Evolutionary conservation across 2,329 filamentous ascomycete genomes (phyloP), one percentile per base, ranked within the genome.

Genomic region (Microdochium bolleyi): DNA sequence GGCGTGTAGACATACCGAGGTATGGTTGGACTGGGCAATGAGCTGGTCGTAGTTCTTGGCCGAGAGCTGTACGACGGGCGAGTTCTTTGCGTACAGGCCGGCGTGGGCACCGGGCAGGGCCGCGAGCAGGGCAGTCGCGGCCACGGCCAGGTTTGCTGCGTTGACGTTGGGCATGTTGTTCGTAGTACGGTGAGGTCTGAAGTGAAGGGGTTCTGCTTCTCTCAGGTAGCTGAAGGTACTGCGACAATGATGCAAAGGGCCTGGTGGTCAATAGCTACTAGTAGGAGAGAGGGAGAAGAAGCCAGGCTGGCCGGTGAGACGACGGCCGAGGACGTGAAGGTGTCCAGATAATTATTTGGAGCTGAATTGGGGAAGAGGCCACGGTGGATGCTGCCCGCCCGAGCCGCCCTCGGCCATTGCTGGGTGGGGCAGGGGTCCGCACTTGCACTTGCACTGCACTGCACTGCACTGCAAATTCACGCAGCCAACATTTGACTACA

Each of bases 21-120:
- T 95, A 70, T 97, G 79, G 67, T 96, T 96, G 25, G 91, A 96
- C 65, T 89, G 85, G 49, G 87, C 83, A 69, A 99, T 91, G 59
- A 96, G 73, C 57, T 79, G 81, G 65, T 92, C 84, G 70, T 95
- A 97, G 63, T 79, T 88, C 70, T 87, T 88, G 53, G 78, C 79
- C 62, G 87, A 85, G 58, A 97, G 73, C 69, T 95, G 89, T 46
- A 97, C 69, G 46, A 99, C 94, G 13, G 89, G 84, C 2, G 92
- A 96, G 67, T 79, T 88, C 74, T 92, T 95, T 55, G 83, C 74
- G 73, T 99, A 99, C 55, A 99, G 70, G 59, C 82, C 83, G 58
- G 88, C 86, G 52, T 84, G 83, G 53, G 79, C 79, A 50, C 78
- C 78, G 27, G 87, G 82, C 51, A 88, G 66, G 53, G 82, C 77